phyloP scores from a whole-genome alignment of 768 basidiomycete species.

The Sporobolomyces phaffii region DNA sequence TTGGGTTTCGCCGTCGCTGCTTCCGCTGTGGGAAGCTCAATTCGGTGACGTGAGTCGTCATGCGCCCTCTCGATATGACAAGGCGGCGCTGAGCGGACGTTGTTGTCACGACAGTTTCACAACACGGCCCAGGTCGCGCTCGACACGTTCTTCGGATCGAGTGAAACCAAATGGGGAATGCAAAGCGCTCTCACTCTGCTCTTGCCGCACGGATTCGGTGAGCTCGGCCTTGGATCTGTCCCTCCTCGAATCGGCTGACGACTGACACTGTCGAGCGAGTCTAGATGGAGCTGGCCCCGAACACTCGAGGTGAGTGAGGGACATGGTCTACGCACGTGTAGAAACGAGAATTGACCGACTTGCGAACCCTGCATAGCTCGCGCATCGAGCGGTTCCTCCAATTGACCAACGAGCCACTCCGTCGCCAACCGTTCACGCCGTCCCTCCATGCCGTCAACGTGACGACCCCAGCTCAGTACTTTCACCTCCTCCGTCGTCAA shows the following conservation, averaged over 20 bases:
- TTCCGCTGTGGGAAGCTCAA: conserved; percentile 87
- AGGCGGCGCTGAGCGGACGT: no score
- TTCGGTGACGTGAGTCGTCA: conserved; percentile 59
- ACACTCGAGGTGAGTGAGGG: conserved; percentile 57
- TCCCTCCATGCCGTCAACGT: conserved; percentile 82
- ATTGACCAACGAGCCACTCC: conserved; percentile 70
- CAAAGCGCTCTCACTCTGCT: conserved; percentile 82
- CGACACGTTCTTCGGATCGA: conserved; percentile 77
- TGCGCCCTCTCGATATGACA: no score
- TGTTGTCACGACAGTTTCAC: no score
- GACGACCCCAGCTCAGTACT: conserved; percentile 84
- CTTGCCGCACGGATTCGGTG: conserved; percentile 66
- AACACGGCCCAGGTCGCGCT: conserved; percentile 87
- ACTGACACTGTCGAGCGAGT: no score
- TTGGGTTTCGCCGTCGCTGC: conserved; percentile 73
- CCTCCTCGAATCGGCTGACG: no score
- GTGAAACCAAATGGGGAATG: conserved; percentile 88
- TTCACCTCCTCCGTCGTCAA: conserved; percentile 84
- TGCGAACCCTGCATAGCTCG: conserved; percentile 48
- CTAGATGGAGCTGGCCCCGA: conserved; percentile 82
- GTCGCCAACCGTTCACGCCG: conserved; percentile 40
- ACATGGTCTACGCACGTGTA: no score
- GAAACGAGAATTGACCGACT: no score
- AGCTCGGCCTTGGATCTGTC: background rate
- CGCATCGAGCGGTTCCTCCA: conserved; percentile 87